Base-by-base conservation (phyloP, 257 asterid species). In the Scutellaria baicalensis region DNA sequence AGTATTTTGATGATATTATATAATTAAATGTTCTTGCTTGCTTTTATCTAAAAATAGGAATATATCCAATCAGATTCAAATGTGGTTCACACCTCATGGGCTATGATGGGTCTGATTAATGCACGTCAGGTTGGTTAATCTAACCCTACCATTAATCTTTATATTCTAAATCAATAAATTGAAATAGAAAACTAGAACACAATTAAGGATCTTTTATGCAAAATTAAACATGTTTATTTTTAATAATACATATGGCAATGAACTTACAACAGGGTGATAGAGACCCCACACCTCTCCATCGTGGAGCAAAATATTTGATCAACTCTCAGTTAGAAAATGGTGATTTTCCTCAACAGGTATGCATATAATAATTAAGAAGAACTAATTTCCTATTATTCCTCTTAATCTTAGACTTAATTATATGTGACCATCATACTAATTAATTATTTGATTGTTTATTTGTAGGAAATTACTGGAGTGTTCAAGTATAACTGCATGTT, bases 301-400 rank as follows among this genome's bases (percentile, higher is more conserved):
- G 27, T 0, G 59, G 16, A 14, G 70, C 70, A 14, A 65, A 31
- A 4, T 6, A 48, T 14, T 48, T 65, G 12, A 65, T 65, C 17
- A 65, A 65, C 9, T 35, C 59, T 0, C 70, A 48, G 4, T 8
- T 48, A 10, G 70, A 65, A 9, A 35, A 8, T 31, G 70, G 70
- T n/a, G 70, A 65, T 31, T 65, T 65, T 6, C 70, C 70, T 0
- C 70, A 65, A 8, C 58, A 65, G 70, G 70, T 65, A 65, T 8
- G 0, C 12, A 10, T 27, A 23, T 23, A 23, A 23, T 23, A 14
- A 5, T 23, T 14, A 16, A 35, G 6, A 6, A 6, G 13, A 5
- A 38, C 31, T 2, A 42, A 5, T 5, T 3, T 0, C 2, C 6
- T 0, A 23, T 27, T 12, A 1, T 5, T 31, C 3, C 6, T 33